Percentiles rank a stretch among this genome's conserved stretches.
phyloP scores from a whole-genome alignment of 352 stramenopile species.

The Globisporangium rhizosaccharum region DNA sequence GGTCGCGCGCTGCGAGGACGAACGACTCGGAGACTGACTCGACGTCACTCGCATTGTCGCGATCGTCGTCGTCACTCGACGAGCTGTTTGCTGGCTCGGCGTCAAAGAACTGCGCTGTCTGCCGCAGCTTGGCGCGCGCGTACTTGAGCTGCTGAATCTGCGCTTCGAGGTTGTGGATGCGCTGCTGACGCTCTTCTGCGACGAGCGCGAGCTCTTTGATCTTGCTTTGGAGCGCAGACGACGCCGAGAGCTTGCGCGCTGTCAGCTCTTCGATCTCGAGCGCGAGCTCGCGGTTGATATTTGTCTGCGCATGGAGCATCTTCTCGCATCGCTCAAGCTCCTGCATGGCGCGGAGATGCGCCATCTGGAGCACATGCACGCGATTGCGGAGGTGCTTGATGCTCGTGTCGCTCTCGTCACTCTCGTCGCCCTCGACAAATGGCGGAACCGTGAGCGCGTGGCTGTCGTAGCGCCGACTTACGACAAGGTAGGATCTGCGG shows the following conservation, averaged over 20 bases:
- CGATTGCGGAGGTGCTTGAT: slow-evolving; percentile 67
- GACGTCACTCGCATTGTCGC: slow-evolving; percentile 22
- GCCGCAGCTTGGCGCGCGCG: slow-evolving; percentile 41
- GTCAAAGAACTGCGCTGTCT: slow-evolving; percentile 20
- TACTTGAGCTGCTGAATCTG: slow-evolving; percentile 87
- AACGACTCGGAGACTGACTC: slow-evolving; percentile 67
- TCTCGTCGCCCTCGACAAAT: slow-evolving; percentile 6
- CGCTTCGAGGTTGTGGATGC: slow-evolving; percentile 81
- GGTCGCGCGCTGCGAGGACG: slow-evolving; percentile 48
- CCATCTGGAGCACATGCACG: slow-evolving; percentile 86
- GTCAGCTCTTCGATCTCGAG: slow-evolving; percentile 89
- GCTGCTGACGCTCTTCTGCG: slow-evolving; percentile 73
- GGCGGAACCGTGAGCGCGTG: slow-evolving; percentile 3
- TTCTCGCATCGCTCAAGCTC: slow-evolving; percentile 91
- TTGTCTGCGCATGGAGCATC: slow-evolving; percentile 93
- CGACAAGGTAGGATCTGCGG: slow-evolving; percentile 22
- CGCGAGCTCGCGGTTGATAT: slow-evolving; percentile 91
- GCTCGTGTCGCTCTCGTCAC: slow-evolving; percentile 24
- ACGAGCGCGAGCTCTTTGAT: slow-evolving; percentile 85
- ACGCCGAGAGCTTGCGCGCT: slow-evolving; percentile 59
- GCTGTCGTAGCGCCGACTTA: slow-evolving; percentile 31
- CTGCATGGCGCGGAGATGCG: slow-evolving; percentile 86
- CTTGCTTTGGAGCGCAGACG: slow-evolving; percentile 66
- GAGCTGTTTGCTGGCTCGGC: slow-evolving; percentile 18
- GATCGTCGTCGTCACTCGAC: slow-evolving; percentile 31